Conservation (phyloP, 768 basidiomycete species). For the Mycena capillaripes region DNA sequence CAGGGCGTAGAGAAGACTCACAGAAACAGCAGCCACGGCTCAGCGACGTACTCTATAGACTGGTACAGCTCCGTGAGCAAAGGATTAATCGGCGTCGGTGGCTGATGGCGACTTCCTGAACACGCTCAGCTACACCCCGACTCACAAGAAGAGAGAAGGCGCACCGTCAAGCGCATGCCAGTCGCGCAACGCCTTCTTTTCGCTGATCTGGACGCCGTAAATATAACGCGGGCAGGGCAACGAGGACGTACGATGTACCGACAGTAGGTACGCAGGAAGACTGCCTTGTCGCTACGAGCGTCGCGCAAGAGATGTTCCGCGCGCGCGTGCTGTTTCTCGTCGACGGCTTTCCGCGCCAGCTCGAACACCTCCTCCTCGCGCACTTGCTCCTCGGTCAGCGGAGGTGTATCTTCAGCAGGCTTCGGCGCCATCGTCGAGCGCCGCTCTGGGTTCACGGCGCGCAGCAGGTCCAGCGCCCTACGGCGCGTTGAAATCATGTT, state of each 20-base stretch:
- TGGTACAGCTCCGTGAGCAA: slow-evolving; percentile 61
- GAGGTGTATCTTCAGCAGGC: slow-evolving; percentile 37
- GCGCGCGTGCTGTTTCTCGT: slow-evolving; percentile 72
- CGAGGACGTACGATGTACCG: slow-evolving; percentile 31
- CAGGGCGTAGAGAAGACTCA: slow-evolving; percentile 46
- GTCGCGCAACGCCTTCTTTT: slow-evolving; percentile 70
- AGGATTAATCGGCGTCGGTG: slow-evolving; percentile 63
- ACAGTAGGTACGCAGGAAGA: slow-evolving; percentile 33
- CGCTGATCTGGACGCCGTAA: slow-evolving; percentile 16
- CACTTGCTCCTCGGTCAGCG: slow-evolving; percentile 52
- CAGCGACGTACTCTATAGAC: slow-evolving; percentile 58
- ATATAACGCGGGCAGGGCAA: neutral
- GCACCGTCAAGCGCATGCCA: slow-evolving; percentile 72
- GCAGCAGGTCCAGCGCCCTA: slow-evolving; percentile 70
- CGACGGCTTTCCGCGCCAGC: slow-evolving; percentile 67
- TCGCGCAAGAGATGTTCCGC: slow-evolving; percentile 64
- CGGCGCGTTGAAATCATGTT: neutral
- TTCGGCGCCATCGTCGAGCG: slow-evolving; percentile 40
- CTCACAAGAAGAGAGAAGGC: neutral
- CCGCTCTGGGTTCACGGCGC: slow-evolving; percentile 55
- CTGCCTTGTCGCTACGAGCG: slow-evolving; percentile 59
- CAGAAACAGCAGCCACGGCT: slow-evolving; percentile 80
- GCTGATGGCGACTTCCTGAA: slow-evolving; percentile 63
- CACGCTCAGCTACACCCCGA: neutral
- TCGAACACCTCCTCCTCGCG: slow-evolving; percentile 68